Evolutionary conservation across 2,329 filamentous ascomycete genomes (phyloP), one percentile per base, ranked within the genome.

Genomic region (Colletotrichum tofieldiae): DNA sequence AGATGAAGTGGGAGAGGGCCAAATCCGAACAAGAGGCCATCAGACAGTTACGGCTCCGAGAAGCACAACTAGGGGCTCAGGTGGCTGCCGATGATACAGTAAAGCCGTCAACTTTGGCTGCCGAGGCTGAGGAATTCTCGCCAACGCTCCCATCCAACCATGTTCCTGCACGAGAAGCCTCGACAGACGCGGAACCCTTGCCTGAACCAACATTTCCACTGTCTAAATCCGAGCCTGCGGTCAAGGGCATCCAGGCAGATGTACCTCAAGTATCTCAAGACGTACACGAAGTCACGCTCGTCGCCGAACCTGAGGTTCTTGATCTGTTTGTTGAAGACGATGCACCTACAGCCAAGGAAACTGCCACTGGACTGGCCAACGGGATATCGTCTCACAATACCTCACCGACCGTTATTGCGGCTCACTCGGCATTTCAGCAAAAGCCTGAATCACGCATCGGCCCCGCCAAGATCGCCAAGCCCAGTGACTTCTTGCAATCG

Each of bases 1-100:
- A 94, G 77, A 92, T 94, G 82, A 99, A 99, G 83, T 92, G 96
- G 84, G 95, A 98, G 80, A 89, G 96, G 77, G 96, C 96, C n/a
- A 91, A 93, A 75, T 90, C 92, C 65, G 95, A 98, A 81, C 91
- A 94, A 76, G 93, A 98, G 79, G 93, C 91, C 14, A 94, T 98
- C 75, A 92, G 95, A 75, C 88, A 92, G 78, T 93, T 92, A 71
- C 85, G 84, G 54, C 78, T 84, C 20, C 79, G 84, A 62, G 88
- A 90, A 76, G 85, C 86, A 76, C 75, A 73, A 75, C 45, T 70
- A 65, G 58, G 60, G n/a, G 26, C 60, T 41, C 52, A 58, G 41
- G n/a, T 32, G 9, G 23, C 47, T 14, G 45, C 52, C 8, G 59
- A 41, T 56, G 58, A 32, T 6, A 37, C 54, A 23, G 26, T 56